Base-by-base conservation (phyloP, 306 rosid species). In the Casuarina cunninghamiana region DNA sequence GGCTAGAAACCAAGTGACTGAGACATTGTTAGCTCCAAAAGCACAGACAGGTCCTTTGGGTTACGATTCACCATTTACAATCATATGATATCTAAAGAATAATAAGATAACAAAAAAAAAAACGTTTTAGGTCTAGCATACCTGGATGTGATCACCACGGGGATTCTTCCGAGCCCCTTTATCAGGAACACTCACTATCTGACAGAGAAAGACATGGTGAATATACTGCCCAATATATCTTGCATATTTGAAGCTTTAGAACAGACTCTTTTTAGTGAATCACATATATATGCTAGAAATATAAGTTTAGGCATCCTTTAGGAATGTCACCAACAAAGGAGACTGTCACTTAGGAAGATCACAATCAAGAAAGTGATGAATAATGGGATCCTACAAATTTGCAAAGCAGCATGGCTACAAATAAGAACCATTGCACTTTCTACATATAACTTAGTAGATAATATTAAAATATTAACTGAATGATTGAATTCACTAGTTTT, bases 141-240 rank as follows among this genome's bases (percentile, higher is more conserved):
- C 93, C 90, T 81, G 86, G 72, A 91, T 68, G 68, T 66, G 83
- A 77, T 91, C 93, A 53, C 87, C 84, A 35, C 76, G 84, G 41
- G 84, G 88, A 87, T 86, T 88, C 81, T 73, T 87, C 80, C 82
- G 80, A 75, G 91, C 78, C 79, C 91, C 93, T 87, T 83, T 89
- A 80, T 87, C 91, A 45, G 91, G 88, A 86, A 90, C 84, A 74
- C 81, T 87, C 55, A 90, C 93, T 61, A 87, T 87, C 96, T 90
- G 86, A 75, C 26, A 77, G 65, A 72, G 67, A 72, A 75, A 57
- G 55, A 17, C 62, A 65, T 46, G 37, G 51, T 82, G 37, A 63
- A 77, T 67, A 54, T 70, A 50, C 50, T 11, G 44, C 46, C 38
- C 57, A 17, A 74, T 44, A 70, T 21, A 55, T 39, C 43, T 39